Evolutionary conservation across 148 eudicot species (phyloP).

Genomic region (Bassia scoparia): DNA sequence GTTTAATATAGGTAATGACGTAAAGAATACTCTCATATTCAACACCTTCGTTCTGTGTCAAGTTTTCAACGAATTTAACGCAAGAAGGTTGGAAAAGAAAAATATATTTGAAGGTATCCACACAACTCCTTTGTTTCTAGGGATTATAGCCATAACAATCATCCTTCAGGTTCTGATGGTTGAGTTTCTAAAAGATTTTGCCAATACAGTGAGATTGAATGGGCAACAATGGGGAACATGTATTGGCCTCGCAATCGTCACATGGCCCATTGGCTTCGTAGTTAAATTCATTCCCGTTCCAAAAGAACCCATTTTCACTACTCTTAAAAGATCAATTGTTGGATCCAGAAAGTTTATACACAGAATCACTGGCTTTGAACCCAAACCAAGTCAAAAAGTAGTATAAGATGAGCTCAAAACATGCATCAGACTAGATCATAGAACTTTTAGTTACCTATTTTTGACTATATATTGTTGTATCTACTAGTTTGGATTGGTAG

Average conservation of each 20-base stretch:
- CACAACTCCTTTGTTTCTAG: conserved; percentile 52
- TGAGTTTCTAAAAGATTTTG: conserved; percentile 69
- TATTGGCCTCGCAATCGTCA: conserved; percentile 43
- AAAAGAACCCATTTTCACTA: conserved; percentile 22
- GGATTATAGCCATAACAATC: conserved; percentile 55
- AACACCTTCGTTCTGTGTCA: conserved; percentile 79
- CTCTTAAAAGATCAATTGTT: conserved; percentile 15
- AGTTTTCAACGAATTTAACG: conserved; percentile 77
- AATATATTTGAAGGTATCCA: conserved; percentile 63
- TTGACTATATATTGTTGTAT: not conserved
- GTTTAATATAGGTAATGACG: conserved; percentile 42
- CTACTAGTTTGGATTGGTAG: conserved; percentile 2
- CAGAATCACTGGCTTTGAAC: not conserved
- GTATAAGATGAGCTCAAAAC: not conserved
- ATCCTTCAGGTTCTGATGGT: conserved; percentile 79
- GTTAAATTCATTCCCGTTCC: conserved; percentile 67
- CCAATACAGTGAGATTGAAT: conserved; percentile 56
- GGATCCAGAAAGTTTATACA: conserved; percentile 1
- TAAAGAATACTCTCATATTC: conserved; percentile 69
- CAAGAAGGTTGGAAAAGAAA: conserved; percentile 65
- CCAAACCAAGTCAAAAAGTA: not conserved
- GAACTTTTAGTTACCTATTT: not conserved
- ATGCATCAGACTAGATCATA: not conserved
- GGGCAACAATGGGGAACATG: conserved; percentile 65
- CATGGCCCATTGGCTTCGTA: conserved; percentile 67